phyloP scores from a whole-genome alignment of 106 monocot species.

The Iris macrosiphon region DNA sequence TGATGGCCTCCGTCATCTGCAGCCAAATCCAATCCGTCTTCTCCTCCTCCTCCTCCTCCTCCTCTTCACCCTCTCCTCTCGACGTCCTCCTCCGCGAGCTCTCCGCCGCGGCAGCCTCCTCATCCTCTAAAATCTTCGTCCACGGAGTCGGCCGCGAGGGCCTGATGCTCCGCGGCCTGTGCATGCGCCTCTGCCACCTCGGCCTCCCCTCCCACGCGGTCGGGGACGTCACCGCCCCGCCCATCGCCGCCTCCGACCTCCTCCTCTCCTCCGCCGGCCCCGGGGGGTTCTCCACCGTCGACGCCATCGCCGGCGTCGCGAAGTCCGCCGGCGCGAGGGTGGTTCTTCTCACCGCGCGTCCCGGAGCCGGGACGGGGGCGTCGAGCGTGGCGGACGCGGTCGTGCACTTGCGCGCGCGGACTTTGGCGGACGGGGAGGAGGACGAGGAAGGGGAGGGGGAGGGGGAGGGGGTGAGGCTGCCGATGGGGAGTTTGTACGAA shows the following conservation, averaged over 20 bases:
- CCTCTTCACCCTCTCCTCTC: conserved; percentile 28
- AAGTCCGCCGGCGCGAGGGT: conserved; percentile 48
- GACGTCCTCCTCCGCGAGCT: conserved; percentile 52
- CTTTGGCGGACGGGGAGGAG: conserved; percentile 76
- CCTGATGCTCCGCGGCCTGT: conserved; percentile 77
- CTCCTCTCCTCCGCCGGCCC: conserved; percentile 89
- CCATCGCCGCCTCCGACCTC: conserved; percentile 61
- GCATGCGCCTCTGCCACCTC: conserved; percentile 97
- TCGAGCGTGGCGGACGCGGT: conserved; percentile 44
- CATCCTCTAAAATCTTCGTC: conserved; percentile 43
- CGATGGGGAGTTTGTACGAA: conserved; percentile 94
- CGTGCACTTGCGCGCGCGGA: conserved; percentile 64
- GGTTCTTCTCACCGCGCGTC: conserved; percentile 60
- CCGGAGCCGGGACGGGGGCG: conserved; percentile 42
- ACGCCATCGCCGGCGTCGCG: conserved; percentile 70
- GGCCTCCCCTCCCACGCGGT: conserved; percentile 67
- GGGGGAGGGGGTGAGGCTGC: conserved; percentile 24
- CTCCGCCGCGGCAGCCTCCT: conserved; percentile 19
- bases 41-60: conserved; percentile 11
- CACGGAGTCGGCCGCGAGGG: conserved; percentile 94
- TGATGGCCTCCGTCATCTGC: conserved; percentile 71
- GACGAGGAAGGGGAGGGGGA: neutral
- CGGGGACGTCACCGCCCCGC: conserved; percentile 89
- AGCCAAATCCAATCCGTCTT: conserved; percentile 75
- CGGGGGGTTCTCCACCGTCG: conserved; percentile 83